A percentile compares a stretch with the other conserved stretches of the same genome.
These are phyloP conservation scores for Eucalyptus albens DNA, from an alignment of 345 rosid species.

Conservation along the genomic window DNA sequence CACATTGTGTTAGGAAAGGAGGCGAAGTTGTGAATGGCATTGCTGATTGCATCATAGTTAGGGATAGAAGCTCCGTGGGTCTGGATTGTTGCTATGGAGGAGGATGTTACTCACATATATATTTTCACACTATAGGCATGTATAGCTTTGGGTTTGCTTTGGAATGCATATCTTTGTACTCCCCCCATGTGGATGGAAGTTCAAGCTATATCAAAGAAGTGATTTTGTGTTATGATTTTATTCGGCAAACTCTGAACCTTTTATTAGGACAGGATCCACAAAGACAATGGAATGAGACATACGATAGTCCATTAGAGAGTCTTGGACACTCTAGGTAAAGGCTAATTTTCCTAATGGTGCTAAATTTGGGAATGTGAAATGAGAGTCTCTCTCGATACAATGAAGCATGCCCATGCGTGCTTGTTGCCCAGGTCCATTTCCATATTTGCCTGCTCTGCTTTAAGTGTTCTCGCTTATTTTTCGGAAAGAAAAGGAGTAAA, in stretches of 20 bases:
- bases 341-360: background rate
- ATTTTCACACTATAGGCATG: background rate
- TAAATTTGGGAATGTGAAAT: background rate
- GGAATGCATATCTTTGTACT: background rate
- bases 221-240: background rate
- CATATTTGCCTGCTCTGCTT: background rate
- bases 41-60: background rate
- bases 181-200: background rate
- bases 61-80: background rate
- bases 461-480: background rate
- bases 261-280: background rate
- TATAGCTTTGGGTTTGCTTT: background rate
- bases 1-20: background rate
- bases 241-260: background rate
- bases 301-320: background rate
- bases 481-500: background rate
- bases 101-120: background rate
- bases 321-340: background rate
- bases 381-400: background rate
- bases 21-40: background rate
- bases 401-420: background rate
- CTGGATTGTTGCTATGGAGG: background rate
- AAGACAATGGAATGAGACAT: background rate
- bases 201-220: background rate
- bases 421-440: background rate